Evolutionary conservation across 2,329 filamentous ascomycete genomes (phyloP).

Genomic region (Clarireedia hainanense): DNA sequence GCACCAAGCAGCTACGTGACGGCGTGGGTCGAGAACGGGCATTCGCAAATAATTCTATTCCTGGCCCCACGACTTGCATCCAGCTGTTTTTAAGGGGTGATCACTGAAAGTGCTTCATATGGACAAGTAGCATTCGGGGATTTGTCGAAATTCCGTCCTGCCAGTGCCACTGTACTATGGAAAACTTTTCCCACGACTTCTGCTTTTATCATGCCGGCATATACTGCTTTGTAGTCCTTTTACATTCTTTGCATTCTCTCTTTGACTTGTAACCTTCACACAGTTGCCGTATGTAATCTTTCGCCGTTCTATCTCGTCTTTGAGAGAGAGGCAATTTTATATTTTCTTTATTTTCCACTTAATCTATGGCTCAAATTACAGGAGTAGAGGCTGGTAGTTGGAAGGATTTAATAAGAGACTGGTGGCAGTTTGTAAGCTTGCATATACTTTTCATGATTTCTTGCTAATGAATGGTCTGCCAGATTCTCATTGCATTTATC

Average conservation of each 20-base stretch:
- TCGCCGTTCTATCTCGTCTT: background rate
- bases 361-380: slow-evolving; percentile 19
- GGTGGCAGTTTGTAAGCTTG: slow-evolving; percentile 23
- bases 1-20: background rate
- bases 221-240: background rate
- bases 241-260: background rate
- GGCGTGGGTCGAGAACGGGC: background rate
- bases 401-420: slow-evolving; percentile 18
- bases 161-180: background rate
- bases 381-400: slow-evolving; percentile 21
- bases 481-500: slow-evolving; percentile 24
- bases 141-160: background rate
- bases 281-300: background rate
- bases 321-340: background rate
- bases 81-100: background rate
- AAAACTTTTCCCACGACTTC: background rate
- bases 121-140: background rate
- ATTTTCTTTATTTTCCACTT: slow-evolving; percentile 3
- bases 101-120: background rate
- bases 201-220: slow-evolving; percentile 6
- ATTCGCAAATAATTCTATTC: slow-evolving; percentile 5
- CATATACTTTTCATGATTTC: background rate
- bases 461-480: slow-evolving; percentile 11
- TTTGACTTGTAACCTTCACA: slow-evolving; percentile 9
- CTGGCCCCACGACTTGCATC: slow-evolving; percentile 1